A percentile compares a stretch with the other conserved stretches of the same genome.
phyloP scores from a whole-genome alignment of 1,139 yeast species.

The Pichia inconspicua region DNA sequence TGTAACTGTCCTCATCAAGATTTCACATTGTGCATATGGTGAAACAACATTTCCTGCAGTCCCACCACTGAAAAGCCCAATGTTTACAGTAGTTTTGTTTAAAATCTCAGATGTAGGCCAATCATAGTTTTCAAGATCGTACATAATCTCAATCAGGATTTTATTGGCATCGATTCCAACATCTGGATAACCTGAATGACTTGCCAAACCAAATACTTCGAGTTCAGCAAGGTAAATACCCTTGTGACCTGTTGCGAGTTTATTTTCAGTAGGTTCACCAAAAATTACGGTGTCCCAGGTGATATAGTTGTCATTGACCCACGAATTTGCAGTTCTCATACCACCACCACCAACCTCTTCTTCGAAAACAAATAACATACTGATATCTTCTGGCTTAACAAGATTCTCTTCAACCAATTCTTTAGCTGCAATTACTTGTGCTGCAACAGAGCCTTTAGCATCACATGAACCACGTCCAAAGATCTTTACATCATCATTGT shows the following conservation, averaged over 20 bases:
- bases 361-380: constrained; percentile 57
- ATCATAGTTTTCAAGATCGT: constrained; percentile 30
- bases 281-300: constrained; percentile 57
- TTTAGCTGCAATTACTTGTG: constrained; percentile 48
- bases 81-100: constrained; percentile 56
- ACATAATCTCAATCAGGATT: constrained; percentile 44
- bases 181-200: constrained; percentile 68
- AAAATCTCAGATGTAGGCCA: constrained; percentile 47
- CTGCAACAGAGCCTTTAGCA: constrained; percentile 62
- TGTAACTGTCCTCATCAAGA: constrained; percentile 49
- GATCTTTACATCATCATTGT: constrained; percentile 38
- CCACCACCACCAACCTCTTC: constrained; percentile 63
- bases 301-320: constrained; percentile 26
- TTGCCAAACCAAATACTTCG: constrained; percentile 46
- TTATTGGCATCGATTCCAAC: constrained; percentile 59
- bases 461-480: constrained; percentile 63
- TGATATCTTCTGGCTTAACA: constrained; percentile 46
- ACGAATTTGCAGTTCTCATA: constrained; percentile 38
- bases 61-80: constrained; percentile 54
- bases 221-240: constrained; percentile 41
- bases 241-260: constrained; percentile 65
- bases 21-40: constrained; percentile 44
- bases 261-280: constrained; percentile 70
- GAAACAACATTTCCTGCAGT: constrained; percentile 61
- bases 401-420: constrained; percentile 34